Percentiles rank a stretch among this genome's conserved stretches.
These are phyloP conservation scores for Candida incommunis DNA, from an alignment of 805 yeast genomes.

Conservation along the genomic window DNA sequence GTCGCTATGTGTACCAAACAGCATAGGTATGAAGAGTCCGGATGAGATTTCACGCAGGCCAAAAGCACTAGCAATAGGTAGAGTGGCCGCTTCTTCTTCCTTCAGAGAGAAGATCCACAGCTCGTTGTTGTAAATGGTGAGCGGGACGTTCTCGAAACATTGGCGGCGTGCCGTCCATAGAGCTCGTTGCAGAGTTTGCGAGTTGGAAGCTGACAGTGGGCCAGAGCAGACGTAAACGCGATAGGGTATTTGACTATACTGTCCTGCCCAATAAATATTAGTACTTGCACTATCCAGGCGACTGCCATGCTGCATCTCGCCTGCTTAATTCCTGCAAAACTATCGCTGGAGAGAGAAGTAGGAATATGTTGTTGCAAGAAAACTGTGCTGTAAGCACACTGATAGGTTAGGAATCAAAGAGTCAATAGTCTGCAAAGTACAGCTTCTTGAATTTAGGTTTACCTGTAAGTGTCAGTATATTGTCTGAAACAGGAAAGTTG, in stretches of 20 bases:
- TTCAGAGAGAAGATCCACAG: conserved; percentile 16
- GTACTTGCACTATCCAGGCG: neutral
- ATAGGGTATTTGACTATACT: conserved; percentile 9
- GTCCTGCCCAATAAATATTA: neutral
- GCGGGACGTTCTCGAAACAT: conserved; percentile 10
- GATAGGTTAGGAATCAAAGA: too few relatives aligned
- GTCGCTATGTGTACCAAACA: conserved; percentile 3
- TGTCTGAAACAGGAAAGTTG: too few relatives aligned
- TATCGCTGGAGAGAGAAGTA: too few relatives aligned
- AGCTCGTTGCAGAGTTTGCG: conserved; percentile 10
- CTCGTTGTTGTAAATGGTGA: conserved; percentile 11
- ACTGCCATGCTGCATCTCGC: neutral
- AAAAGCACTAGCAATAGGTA: conserved; percentile 8
- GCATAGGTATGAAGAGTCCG: conserved; percentile 14
- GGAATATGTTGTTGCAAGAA: too few relatives aligned
- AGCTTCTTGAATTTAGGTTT: too few relatives aligned
- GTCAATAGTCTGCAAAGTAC: too few relatives aligned
- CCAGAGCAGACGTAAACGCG: conserved; percentile 11
- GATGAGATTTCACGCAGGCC: conserved; percentile 15
- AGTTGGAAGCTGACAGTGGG: conserved; percentile 4
- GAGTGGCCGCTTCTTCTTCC: conserved; percentile 6
- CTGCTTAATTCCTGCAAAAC: too few relatives aligned
- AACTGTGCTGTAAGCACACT: too few relatives aligned
- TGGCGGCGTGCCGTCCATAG: conserved; percentile 14
- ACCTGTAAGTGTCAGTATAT: too few relatives aligned